Base-by-base conservation (phyloP, 352 stramenopile species). In the Bremia lactucae region DNA sequence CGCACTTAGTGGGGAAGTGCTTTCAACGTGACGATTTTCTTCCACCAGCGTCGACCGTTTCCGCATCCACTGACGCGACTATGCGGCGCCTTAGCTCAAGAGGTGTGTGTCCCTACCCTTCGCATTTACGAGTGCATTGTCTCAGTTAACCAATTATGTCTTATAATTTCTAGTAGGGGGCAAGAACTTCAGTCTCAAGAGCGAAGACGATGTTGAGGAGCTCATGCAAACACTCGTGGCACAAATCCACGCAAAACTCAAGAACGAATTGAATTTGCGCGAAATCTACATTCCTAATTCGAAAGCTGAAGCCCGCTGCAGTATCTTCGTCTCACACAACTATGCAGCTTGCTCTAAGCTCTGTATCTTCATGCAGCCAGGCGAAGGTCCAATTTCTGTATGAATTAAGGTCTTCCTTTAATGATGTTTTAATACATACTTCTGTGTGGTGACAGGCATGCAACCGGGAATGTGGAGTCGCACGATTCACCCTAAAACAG, bases 231-330 rank as follows among this genome's bases (percentile, higher is more conserved):
- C 72, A 44, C 66, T 90, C 10, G 60, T 90, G 39, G 71, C 70
- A 19, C 77, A 90, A 52, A 89, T 93, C 47, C 81, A 93, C 57
- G 47, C 71, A 45, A 89, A 89, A 42, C 68, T 93, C 45, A 87
- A 88, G 57, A 86, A 76, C 33, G 81, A 93, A 49, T 60, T 93
- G 13, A 67, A 72, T 15, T 52, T 93, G 43, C 72, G 73, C 49
- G 81, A 93, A 57, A 84, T 88, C 39, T 91, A 83, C 52, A 93
- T 93, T 50, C 81, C 81, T 10, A 91, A 88, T 56, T 83, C 76
- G 45, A 89, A 88, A 47, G 81, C 81, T 15, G 79, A 91, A 42
- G 81, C 81, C 31, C 75, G 73, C 23, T 90, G 81, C 59, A 90
- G 78, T 50, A 82, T 93, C 60, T 93, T 93, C 34, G 72, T 88